These are phyloP conservation scores for Amaranthus hypochondriacus DNA, from an alignment of 148 eudicot species.

Conservation along the genomic window DNA sequence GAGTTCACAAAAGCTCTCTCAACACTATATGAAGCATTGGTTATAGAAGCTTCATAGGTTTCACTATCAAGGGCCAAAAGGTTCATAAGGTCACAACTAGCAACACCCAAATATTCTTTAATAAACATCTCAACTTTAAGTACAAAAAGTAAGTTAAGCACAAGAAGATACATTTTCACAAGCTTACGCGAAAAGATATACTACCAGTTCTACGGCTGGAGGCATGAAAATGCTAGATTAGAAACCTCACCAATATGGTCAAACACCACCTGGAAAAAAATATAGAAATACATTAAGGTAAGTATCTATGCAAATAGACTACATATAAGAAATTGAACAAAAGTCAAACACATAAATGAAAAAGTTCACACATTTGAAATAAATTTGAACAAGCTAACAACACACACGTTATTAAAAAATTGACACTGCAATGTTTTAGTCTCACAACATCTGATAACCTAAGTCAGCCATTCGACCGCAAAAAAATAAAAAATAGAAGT, in stretches of 20 bases:
- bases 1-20: neutral
- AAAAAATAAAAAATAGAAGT: no score
- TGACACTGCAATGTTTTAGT: no score
- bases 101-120: neutral
- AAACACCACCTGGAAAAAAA: conserved; percentile 85
- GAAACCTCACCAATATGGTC: conserved; percentile 83
- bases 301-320: neutral
- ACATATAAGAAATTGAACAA: neutral
- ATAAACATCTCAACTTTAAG: neutral
- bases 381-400: no score
- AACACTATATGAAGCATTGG: conserved; percentile 9
- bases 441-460: no score
- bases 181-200: conserved; percentile 9
- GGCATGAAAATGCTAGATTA: conserved; percentile 17
- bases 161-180: conserved; percentile 4
- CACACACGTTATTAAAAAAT: no score
- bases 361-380: neutral
- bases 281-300: conserved; percentile 18
- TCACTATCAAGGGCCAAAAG: conserved; percentile 13
- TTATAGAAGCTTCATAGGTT: conserved; percentile 8
- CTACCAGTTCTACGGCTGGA: neutral
- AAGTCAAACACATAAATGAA: neutral
- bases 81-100: neutral
- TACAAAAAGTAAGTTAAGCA: neutral
- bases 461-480: no score